Base-by-base conservation (phyloP, 106 monocot species). In the Dendrobium nobile region DNA sequence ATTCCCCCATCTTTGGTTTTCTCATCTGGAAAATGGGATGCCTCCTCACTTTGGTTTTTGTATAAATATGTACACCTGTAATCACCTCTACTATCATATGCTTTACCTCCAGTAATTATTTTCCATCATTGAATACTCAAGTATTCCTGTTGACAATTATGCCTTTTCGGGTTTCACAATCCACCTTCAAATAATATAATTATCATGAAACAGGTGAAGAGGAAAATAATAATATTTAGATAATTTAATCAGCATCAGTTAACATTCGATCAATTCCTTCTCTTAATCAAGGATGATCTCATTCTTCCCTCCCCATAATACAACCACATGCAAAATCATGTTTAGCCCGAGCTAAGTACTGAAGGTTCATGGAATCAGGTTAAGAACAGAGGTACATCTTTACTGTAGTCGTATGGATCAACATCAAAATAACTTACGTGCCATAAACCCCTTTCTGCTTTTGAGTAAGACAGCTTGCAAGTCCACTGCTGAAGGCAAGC, bases 11-110 rank as follows among this genome's bases (percentile, higher is more conserved):
- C 24, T 31, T 41, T 67, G 27, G 13, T 45, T 75, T 45, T 75
- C 54, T 31, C 43, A 74, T 59, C 41, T 20, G 72, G 55, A 20
- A 82, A 43, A 31, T 43, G 51, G 55, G 79, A 83, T 42, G 20
- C 43, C 33, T 72, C 16, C 0, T 13, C 51, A 51, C 3, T 51
- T 51, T 51, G 51, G 51, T 51, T 51, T 51, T 51, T 2, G 13
- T 15, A 51, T 15, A 2, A 51, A 51, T 2, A 51, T 51, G 51
- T 51, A 51, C 51, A 15, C 51, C 10, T 72, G 28, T 72, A 13
- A 72, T 72, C 72, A 72, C 26, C 72, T 27, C 72, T 27, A 51
- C 51, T 51, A 51, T 51, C 10, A 51, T 51, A 51, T 51, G 51
- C 2, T 51, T 51, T 51, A 13, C 10, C 51, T 15, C 51, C 51